Evolutionary conservation across 257 asterid species (phyloP).

Genomic region (Echites panduratus): DNA sequence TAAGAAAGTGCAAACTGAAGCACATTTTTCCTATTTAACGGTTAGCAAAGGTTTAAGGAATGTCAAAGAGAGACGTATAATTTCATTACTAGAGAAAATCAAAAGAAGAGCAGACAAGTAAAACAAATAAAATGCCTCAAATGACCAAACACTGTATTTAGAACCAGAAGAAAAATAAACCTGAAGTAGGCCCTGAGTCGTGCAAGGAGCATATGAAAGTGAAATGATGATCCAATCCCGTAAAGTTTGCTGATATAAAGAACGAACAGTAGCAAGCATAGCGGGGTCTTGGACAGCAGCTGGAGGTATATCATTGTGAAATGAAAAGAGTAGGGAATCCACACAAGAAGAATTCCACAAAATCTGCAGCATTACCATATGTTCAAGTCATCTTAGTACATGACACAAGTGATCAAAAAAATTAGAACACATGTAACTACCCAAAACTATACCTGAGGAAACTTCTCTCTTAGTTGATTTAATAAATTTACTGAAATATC

Average conservation of each 20-base stretch:
- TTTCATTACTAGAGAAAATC: not conserved
- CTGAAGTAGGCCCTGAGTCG: constrained; percentile 99
- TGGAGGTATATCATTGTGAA: constrained; percentile 87
- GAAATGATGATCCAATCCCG: constrained; percentile 93
- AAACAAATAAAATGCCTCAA: constrained; percentile 12
- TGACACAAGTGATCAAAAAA: constrained; percentile 22
- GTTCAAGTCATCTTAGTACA: constrained; percentile 20
- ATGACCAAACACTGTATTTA: constrained; percentile 1
- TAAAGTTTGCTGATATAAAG: constrained; percentile 84
- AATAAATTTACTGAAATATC: constrained; percentile 74
- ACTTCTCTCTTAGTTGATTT: constrained; percentile 83
- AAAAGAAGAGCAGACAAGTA: not conserved
- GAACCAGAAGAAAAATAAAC: constrained; percentile 32
- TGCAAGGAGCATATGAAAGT: constrained; percentile 97
- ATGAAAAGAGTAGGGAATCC: constrained; percentile 83
- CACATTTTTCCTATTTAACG: not conserved
- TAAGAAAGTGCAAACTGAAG: not conserved
- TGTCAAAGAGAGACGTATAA: not conserved
- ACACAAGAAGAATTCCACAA: constrained; percentile 88
- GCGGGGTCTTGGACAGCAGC: constrained; percentile 92
- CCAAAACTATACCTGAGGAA: constrained; percentile 69
- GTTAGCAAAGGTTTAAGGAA: not conserved
- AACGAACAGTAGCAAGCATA: constrained; percentile 78
- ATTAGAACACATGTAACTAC: constrained; percentile 9
- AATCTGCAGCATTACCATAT: constrained; percentile 48